Evolutionary conservation across 1,284 basidiomycete genomes (phyloP).

Genomic region (Laetiporus sulphureus): DNA sequence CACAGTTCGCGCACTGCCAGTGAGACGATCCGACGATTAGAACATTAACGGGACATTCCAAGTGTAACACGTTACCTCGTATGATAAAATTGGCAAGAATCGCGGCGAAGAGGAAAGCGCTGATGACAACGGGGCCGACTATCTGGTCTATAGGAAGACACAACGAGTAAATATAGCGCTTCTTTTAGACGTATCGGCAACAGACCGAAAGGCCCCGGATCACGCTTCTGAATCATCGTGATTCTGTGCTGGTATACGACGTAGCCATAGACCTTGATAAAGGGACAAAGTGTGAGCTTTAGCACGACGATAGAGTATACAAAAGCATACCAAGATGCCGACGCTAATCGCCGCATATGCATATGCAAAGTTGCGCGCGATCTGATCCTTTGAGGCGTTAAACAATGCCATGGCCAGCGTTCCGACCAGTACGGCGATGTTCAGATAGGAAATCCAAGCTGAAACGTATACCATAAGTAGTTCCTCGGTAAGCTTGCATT

Average conservation of each 20-base stretch:
- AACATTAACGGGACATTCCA: too few species aligned
- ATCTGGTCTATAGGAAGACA: constrained; percentile 54
- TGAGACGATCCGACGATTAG: too few species aligned
- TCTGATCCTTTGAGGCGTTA: constrained; percentile 74
- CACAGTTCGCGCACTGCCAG: constrained; percentile 7
- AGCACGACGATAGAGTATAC: not conserved
- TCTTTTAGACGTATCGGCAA: constrained; percentile 8
- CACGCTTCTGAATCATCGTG: constrained; percentile 84
- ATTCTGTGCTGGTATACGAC: constrained; percentile 84
- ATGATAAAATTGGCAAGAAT: constrained; percentile 85
- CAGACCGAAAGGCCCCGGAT: constrained; percentile 89
- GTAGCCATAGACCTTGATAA: constrained; percentile 75
- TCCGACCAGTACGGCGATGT: constrained; percentile 80
- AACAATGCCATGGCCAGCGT: constrained; percentile 85
- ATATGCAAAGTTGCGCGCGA: constrained; percentile 79
- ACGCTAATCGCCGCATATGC: constrained; percentile 79
- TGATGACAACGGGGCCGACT: constrained; percentile 76
- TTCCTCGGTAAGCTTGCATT: not conserved
- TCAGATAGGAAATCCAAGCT: constrained; percentile 93
- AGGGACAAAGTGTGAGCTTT: not conserved
- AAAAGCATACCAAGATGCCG: constrained; percentile 47
- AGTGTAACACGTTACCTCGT: constrained; percentile 66
- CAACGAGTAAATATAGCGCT: constrained; percentile 3
- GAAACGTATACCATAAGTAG: constrained; percentile 6
- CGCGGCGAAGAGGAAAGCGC: constrained; percentile 74